Base-by-base conservation (phyloP, 1,139 yeast species). In the Geotrichum cucujoidarum region DNA sequence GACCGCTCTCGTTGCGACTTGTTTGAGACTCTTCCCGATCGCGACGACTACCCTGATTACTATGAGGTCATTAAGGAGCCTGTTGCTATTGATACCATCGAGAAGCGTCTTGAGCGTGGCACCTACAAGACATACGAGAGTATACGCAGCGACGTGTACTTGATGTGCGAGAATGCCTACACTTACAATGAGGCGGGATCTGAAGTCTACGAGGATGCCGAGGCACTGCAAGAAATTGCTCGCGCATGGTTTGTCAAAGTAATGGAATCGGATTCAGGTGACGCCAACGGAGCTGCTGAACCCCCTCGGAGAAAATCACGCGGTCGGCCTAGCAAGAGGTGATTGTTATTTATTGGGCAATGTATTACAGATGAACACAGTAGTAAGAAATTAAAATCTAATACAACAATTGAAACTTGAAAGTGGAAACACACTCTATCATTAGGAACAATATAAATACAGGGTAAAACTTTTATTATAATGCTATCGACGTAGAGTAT, bases 171-270 rank as follows among this genome's bases (percentile, higher is more conserved):
- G 48, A 90, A 90, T 65, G 97, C 97, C 0, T 76, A 82, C 53
- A 77, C 79, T 27, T 90, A 89, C 65, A 90, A 90, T 59, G 94
- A 89, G 61, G 96, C 87, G 61, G 95, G 92, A 0, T 87, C 96
- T 0, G 64, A 83, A 53, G 90, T 90, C 16, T 86, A 81, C 59
- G 75, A 79, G 46, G 96, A 89, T 68, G 95, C 97, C 0, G 68
- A 67, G 31, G 68, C 67, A 6, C 72, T 90, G 54, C 86, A 83
- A 42, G 52, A 43, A 20, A 53, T 55, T 8, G 60, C 62, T 6
- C 53, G 55, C 32, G 45, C 43, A 17, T 50, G 53, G 53, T 34
- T 13, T n/a, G 24, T 11, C 24, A 34, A 34, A 18, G 25, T 22
- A 13, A 13, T 11, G 13, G 27, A 6, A 6, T 6, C 27, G 10